phyloP scores from a whole-genome alignment of 2,329 filamentous ascomycete genomes.

The Anthostomella pinea region DNA sequence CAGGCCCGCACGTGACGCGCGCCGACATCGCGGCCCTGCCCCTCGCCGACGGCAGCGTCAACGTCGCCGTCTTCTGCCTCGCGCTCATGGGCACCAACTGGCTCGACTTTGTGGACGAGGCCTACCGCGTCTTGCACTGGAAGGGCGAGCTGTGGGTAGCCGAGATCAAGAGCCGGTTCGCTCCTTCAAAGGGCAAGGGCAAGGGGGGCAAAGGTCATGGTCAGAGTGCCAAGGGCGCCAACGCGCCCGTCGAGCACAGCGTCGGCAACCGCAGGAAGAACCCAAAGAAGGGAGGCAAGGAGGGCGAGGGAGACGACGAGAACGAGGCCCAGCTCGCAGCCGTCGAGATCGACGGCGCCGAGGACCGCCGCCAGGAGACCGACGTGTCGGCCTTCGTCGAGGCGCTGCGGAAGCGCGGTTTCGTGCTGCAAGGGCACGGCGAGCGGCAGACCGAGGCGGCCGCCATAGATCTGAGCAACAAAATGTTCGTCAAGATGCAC shows the following conservation, averaged over 20 bases:
- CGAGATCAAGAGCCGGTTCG: conserved; percentile 94
- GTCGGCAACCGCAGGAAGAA: conserved; percentile 66
- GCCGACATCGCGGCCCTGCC: conserved; percentile 88
- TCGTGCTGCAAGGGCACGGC: conserved; percentile 70
- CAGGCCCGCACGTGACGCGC: conserved; percentile 72
- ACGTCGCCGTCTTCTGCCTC: conserved; percentile 91
- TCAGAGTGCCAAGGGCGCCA: too few relatives aligned
- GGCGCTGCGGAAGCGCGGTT: conserved; percentile 75
- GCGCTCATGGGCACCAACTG: conserved; percentile 99
- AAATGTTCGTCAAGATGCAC: conserved; percentile 98
- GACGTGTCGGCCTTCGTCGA: conserved; percentile 86
- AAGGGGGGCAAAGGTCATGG: too few relatives aligned
- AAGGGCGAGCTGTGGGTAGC: conserved; percentile 96
- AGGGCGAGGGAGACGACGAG: conserved; percentile 46
- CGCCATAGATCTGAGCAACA: conserved; percentile 80
- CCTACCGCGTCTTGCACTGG: conserved; percentile 85
- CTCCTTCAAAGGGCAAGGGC: conserved; percentile 49
- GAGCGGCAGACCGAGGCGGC: too few relatives aligned
- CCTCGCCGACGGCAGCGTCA: conserved; percentile 68
- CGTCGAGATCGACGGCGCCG: conserved; percentile 67
- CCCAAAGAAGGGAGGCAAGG: conserved; percentile 36
- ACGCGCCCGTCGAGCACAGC: conserved; percentile 60
- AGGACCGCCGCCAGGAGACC: conserved; percentile 67
- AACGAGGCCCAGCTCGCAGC: conserved; percentile 58
- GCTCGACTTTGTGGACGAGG: conserved; percentile 94